Base-by-base conservation (phyloP, 2,329 filamentous ascomycete genomes). In the Lecanicillium sp. region DNA sequence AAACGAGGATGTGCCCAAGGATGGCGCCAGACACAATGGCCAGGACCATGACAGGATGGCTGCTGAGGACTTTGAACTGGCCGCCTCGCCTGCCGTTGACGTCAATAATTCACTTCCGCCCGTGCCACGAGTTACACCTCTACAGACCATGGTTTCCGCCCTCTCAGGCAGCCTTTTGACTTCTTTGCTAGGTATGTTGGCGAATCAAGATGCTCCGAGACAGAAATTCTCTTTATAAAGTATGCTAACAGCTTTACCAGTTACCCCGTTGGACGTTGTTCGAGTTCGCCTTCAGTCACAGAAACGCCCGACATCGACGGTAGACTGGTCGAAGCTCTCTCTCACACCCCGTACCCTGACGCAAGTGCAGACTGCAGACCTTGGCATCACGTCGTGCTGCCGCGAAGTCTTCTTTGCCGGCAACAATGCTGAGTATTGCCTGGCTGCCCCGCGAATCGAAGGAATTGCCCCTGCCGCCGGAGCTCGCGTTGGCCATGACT, bases 391-490 rank as follows among this genome's bases (percentile, higher is more conserved):
- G 13, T 80, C 89, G 29, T 98, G 92, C 63, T 98, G 92, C 57
- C 81, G 92, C 44, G 90, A 98, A 60, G 90, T 98, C 27, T 98
- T 96, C 61, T 98, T 94, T 71, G 80, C 90, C 46, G 89, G 87
- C 48, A 89, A 94, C 55, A 85, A 82, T 58, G 75, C 81, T 17
- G 82, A 87, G 42, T 78, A 83, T 47, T 95, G 89, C 57, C 69
- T 95, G 45, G 83, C 84, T n/a, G 76, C 75, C 4, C 71, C 75
- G 9, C 72, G 73, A 19, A 65, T 73, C 29, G 65, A 64, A 25
- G 63, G 62, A 5, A 48, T 69, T 27, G 60, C 62, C 15, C 63
- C 63, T 43, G 55, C 59, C n/a, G 65, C 73, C 33, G 62, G 64
- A 29, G 61, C 65, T 42, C 60, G 65, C 3, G 54, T 67, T 9